Conservation (phyloP, 2,329 filamentous ascomycete species). For the Polychaeton citri region DNA sequence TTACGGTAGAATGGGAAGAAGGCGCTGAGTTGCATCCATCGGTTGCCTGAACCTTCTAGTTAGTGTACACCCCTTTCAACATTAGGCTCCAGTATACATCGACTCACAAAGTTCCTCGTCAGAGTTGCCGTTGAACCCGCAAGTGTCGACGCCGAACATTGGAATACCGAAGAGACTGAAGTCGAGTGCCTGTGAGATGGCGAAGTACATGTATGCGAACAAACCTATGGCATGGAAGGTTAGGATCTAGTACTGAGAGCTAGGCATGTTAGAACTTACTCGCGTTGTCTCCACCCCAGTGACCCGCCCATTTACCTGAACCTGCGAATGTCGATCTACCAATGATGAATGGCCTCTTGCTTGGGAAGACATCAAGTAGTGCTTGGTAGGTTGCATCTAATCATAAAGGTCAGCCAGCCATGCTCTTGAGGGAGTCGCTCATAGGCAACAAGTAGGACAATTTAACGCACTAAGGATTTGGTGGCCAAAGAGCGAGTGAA, state of each 20-base stretch:
- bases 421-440: slow-evolving; percentile 50
- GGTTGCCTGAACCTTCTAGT: not conserved
- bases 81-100: no score
- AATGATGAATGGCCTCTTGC: slow-evolving; percentile 55
- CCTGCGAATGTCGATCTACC: slow-evolving; percentile 66
- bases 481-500: slow-evolving; percentile 46
- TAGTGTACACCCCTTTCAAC: no score
- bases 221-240: slow-evolving; percentile 26
- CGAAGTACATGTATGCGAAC: slow-evolving; percentile 63
- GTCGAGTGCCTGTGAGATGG: slow-evolving; percentile 63
- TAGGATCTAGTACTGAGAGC: no score
- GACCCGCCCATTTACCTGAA: slow-evolving; percentile 45
- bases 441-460: not conserved
- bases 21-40: slow-evolving; percentile 24
- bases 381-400: slow-evolving; percentile 49
- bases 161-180: slow-evolving; percentile 42
- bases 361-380: slow-evolving; percentile 52
- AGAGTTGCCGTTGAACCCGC: slow-evolving; percentile 57
- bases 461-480: not conserved
- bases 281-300: slow-evolving; percentile 46
- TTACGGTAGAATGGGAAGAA: slow-evolving; percentile 67
- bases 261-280: slow-evolving; percentile 32
- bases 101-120: slow-evolving; percentile 61
- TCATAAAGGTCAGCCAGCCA: slow-evolving; percentile 40
- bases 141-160: slow-evolving; percentile 50